These are phyloP conservation scores for Hypholoma fasciculare DNA, from an alignment of 768 basidiomycete species.

Conservation along the genomic window DNA sequence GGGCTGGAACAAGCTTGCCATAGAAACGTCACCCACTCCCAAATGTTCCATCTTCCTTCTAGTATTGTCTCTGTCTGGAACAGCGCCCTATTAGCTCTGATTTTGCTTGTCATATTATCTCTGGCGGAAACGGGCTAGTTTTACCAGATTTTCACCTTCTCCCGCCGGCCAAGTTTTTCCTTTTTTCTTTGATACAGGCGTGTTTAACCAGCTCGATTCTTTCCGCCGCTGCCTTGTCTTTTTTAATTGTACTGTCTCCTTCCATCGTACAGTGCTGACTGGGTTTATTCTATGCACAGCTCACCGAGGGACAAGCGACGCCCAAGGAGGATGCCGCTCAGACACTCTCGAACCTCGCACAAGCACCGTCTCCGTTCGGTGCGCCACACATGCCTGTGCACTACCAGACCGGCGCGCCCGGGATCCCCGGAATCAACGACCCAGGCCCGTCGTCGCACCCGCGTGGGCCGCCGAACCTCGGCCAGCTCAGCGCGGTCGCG, in stretches of 20 bases:
- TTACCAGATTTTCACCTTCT: too few species aligned
- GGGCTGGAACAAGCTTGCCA: too few species aligned
- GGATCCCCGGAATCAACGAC: constrained; percentile 56
- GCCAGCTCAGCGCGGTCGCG: constrained; percentile 55
- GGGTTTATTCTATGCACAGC: constrained; percentile 26
- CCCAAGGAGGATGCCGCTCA: constrained; percentile 66
- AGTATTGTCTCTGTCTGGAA: too few species aligned
- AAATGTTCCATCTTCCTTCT: too few species aligned
- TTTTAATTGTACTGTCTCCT: not conserved
- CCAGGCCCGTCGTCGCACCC: constrained; percentile 76
- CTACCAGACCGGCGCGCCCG: constrained; percentile 30
- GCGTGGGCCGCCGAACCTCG: constrained; percentile 63
- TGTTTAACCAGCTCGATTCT: not conserved
- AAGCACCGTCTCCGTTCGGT: constrained; percentile 43
- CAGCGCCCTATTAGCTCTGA: too few species aligned
- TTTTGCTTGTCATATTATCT: too few species aligned
- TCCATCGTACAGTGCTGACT: constrained; percentile 2
- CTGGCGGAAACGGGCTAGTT: too few species aligned
- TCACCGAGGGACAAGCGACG: constrained; percentile 43
- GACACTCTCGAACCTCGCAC: constrained; percentile 40
- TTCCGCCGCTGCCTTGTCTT: not conserved
- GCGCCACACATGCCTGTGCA: constrained; percentile 29
- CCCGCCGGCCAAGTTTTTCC: too few species aligned
- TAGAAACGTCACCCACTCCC: too few species aligned
- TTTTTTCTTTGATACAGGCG: too few species aligned